Evolutionary conservation across 208 protist genomes (phyloP).

Genomic region (Trypanosoma melophagium): DNA sequence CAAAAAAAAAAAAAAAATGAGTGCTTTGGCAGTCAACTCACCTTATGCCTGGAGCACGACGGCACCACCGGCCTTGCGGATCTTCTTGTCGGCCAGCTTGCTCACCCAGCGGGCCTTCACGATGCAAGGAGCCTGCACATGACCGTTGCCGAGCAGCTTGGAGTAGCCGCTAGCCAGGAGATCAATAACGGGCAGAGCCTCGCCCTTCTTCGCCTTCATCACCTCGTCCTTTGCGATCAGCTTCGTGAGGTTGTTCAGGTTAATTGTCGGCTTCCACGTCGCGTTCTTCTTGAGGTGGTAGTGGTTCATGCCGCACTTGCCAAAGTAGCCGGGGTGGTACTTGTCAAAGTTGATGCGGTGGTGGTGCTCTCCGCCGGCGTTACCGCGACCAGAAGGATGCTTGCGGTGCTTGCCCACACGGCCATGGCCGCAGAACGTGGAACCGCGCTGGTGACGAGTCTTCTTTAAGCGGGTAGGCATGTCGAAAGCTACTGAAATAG

Average conservation of each 20-base stretch:
- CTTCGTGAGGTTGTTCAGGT: conserved; percentile 98
- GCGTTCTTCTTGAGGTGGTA: conserved; percentile 94
- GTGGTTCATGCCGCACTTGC: conserved; percentile 99
- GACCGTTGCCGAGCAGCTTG: conserved; percentile 99
- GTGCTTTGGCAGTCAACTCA: neutral
- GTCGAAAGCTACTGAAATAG: conserved; percentile 26
- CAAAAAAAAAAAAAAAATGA: conserved; percentile 5
- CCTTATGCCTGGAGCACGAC: conserved; percentile 97
- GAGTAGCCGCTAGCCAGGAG: conserved; percentile 95
- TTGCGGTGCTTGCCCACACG: conserved; percentile 99
- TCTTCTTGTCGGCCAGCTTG: conserved; percentile 99
- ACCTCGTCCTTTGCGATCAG: conserved; percentile 95
- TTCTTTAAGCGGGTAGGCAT: conserved; percentile 93
- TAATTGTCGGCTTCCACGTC: conserved; percentile 96
- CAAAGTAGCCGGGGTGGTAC: conserved; percentile 99
- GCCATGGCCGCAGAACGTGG: conserved; percentile 91
- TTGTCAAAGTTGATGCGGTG: conserved; percentile 99
- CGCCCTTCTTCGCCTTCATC: conserved; percentile 70
- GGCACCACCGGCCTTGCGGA: conserved; percentile 98
- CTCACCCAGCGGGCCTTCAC: conserved; percentile 99
- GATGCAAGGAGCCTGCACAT: conserved; percentile 98
- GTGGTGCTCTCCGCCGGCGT: conserved; percentile 99
- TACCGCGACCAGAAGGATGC: conserved; percentile 99
- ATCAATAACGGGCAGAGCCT: conserved; percentile 98
- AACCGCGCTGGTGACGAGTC: conserved; percentile 91